These are phyloP conservation scores for Penicillium coprophilum DNA, from an alignment of 495 filamentous ascomycete genomes.

Conservation along the genomic window DNA sequence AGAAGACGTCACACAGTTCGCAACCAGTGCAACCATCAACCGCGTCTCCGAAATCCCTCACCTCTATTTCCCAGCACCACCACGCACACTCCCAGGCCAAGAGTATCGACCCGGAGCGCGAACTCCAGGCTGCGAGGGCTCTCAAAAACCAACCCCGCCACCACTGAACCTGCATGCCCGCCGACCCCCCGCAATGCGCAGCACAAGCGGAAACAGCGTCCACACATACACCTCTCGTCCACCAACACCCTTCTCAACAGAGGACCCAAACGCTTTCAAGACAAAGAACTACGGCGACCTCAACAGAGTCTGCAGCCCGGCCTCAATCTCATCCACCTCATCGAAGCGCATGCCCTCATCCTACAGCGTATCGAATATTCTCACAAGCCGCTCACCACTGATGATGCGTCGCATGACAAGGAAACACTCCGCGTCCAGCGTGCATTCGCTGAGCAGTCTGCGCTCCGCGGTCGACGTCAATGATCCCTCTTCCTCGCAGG, in stretches of 20 bases:
- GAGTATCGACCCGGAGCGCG: constrained; percentile 24
- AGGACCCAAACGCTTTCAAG: constrained; percentile 18
- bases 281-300: constrained; percentile 26
- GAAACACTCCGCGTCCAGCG: constrained; percentile 61
- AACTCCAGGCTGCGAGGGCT: constrained; percentile 32
- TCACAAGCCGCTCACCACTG: constrained; percentile 25
- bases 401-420: constrained; percentile 32
- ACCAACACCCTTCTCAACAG: constrained; percentile 17
- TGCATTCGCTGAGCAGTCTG: constrained; percentile 63
- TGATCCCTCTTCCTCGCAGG: constrained; percentile 5
- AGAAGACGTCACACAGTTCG: constrained; percentile 4
- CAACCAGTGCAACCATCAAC: constrained; percentile 23
- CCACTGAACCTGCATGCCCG: constrained; percentile 6
- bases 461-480: constrained; percentile 56
- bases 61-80: constrained; percentile 25
- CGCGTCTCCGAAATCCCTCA: constrained; percentile 30
- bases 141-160: constrained; percentile 18
- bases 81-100: constrained; percentile 12
- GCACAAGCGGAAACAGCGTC: constrained; percentile 30
- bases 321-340: constrained; percentile 23
- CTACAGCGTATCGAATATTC: constrained; percentile 30
- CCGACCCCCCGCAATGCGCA: constrained; percentile 33
- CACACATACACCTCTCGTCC: constrained; percentile 24
- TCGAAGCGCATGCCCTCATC: constrained; percentile 29
- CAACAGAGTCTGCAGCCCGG: constrained; percentile 24